Conservation (phyloP, 2,329 filamentous ascomycete species). For the Orbilia oligospora region DNA sequence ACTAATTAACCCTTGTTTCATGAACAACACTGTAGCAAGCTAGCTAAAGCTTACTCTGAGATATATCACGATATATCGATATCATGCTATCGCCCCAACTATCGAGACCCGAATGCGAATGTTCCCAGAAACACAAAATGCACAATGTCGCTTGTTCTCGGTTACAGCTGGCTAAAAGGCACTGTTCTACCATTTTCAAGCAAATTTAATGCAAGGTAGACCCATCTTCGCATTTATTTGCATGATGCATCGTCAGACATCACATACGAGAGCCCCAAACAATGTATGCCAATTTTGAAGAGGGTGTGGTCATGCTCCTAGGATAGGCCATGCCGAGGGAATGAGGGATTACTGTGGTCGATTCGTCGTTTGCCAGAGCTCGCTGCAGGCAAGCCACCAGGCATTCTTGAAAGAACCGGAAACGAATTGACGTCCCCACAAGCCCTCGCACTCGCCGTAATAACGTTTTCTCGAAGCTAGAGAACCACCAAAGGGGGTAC, state of each 20-base stretch:
- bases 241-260: constrained; percentile 44
- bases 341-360: constrained; percentile 52
- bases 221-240: constrained; percentile 37
- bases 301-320: constrained; percentile 53
- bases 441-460: constrained; percentile 2
- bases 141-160: constrained; percentile 46
- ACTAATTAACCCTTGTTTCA: background rate
- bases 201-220: constrained; percentile 50
- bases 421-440: constrained; percentile 18
- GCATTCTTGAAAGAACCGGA: constrained; percentile 12
- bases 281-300: constrained; percentile 9
- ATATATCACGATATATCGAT: constrained; percentile 29
- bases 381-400: constrained; percentile 46
- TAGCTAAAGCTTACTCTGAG: background rate
- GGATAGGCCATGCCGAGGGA: constrained; percentile 47
- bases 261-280: constrained; percentile 32
- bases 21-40: background rate
- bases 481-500: constrained; percentile 16
- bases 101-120: constrained; percentile 21
- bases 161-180: constrained; percentile 58
- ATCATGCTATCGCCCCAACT: constrained; percentile 26
- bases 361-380: constrained; percentile 39
- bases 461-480: constrained; percentile 19
- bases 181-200: constrained; percentile 9
- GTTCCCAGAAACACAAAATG: background rate